Base-by-base conservation (phyloP, 768 basidiomycete genomes). In the Amanita muscaria region DNA sequence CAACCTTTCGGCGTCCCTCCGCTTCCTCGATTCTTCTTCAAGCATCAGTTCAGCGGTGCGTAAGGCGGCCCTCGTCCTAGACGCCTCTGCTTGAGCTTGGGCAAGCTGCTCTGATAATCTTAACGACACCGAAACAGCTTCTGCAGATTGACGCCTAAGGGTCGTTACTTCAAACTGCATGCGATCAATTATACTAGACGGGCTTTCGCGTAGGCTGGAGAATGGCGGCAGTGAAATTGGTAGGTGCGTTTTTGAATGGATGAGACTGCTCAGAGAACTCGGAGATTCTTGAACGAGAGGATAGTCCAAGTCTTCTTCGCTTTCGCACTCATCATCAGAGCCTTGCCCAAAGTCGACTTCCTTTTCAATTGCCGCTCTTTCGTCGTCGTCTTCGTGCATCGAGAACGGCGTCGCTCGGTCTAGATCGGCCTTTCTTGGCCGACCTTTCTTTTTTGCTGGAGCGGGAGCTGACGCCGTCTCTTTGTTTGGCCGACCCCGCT, bases 21-120 rank as follows among this genome's bases (percentile, higher is more conserved):
- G 66, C 47, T 74, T 72, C 47, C 65, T 64, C 14, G 64, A 62
- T 58, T 86, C 85, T 29, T 77, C 73, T 53, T 83, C 77, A 48
- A 85, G 53, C 60, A 76, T 64, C 30, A 65, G 65, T 56, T 87
- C 80, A 16, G 73, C 62, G 22, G 67, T 64, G 55, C 72, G 70
- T 21, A 85, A 61, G 16, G 72, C 68, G 30, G 77, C 67, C 52
- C 73, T 72, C 23, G 73, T 67, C 43, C 76, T 66, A 39, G 76
- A 69, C 1, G 71, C 68, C 50, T 86, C 83, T 29, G 75, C 65
- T 49, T 83, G 76, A 7, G 74, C 77, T 48, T 78, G 74, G 7
- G 74, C 66, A n/a, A 88, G 68, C 54, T 86, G 79, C 55, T 83
- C 82, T 14, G 83, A 74, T 49, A 88, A 68, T 46, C 76, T 69